phyloP scores from a whole-genome alignment of 2,329 filamentous ascomycete genomes.

The Aspergillus sp. region DNA sequence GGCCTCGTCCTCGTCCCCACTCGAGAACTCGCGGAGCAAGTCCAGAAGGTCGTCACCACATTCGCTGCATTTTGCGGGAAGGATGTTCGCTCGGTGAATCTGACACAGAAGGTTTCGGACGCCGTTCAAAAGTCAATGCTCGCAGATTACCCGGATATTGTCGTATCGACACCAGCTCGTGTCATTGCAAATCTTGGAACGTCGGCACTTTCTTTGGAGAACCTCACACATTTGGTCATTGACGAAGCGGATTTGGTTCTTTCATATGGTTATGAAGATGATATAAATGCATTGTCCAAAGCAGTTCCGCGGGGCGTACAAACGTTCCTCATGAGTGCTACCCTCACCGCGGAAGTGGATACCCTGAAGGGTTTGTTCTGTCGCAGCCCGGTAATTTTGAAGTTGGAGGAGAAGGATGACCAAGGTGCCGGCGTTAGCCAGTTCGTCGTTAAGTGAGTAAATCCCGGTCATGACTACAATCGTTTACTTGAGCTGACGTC shows the following conservation, averaged over 20 bases:
- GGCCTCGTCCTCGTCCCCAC: constrained; percentile 93
- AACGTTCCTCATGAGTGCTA: constrained; percentile 91
- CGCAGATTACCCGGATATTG: constrained; percentile 80
- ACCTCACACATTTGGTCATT: constrained; percentile 76
- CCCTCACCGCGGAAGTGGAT: constrained; percentile 83
- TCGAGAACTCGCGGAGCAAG: constrained; percentile 89
- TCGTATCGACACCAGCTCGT: constrained; percentile 87
- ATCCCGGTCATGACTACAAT: too few relatives aligned
- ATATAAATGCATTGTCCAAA: constrained; percentile 76
- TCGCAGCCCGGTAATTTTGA: constrained; percentile 72
- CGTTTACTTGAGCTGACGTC: background rate
- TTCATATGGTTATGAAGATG: constrained; percentile 91
- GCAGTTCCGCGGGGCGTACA: constrained; percentile 82
- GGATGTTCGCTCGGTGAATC: constrained; percentile 76
- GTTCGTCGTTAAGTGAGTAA: constrained; percentile 73
- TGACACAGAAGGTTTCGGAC: constrained; percentile 87
- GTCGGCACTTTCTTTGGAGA: constrained; percentile 67
- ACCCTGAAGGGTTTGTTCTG: constrained; percentile 83
- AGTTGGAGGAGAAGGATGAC: constrained; percentile 79
- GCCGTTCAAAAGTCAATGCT: constrained; percentile 85
- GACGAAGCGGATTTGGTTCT: constrained; percentile 94
- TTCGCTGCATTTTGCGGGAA: constrained; percentile 83
- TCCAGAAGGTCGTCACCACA: constrained; percentile 73
- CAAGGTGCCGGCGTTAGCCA: constrained; percentile 77
- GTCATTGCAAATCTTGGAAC: constrained; percentile 75